phyloP scores from a whole-genome alignment of 495 filamentous ascomycete genomes.

The Lasiosphaeriaceae sp. region DNA sequence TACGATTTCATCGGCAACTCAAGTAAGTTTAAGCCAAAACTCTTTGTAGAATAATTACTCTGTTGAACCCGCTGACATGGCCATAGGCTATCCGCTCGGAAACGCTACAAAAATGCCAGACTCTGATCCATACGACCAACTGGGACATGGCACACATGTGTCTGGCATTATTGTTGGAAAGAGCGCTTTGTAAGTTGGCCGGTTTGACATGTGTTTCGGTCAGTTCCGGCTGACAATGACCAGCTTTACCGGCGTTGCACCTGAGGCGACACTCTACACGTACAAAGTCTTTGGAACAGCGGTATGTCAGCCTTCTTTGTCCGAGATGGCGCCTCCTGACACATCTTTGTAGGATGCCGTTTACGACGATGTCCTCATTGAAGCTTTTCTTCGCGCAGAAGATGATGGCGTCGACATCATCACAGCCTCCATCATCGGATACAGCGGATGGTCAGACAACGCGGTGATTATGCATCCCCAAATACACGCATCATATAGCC shows the following conservation, averaged over 20 bases:
- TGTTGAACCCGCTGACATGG: no score
- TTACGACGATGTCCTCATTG: slow-evolving; percentile 32
- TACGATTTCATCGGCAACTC: slow-evolving; percentile 34
- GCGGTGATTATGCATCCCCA: slow-evolving; percentile 19
- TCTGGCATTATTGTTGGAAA: slow-evolving; percentile 42
- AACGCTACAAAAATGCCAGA: not conserved
- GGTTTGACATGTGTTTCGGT: no score
- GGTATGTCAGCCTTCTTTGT: no score
- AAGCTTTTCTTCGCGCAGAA: slow-evolving; percentile 38
- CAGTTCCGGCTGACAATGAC: no score
- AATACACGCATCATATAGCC: slow-evolving; percentile 10
- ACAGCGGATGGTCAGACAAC: slow-evolving; percentile 32
- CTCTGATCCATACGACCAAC: not conserved
- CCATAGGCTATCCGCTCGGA: no score
- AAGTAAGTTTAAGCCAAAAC: no score
- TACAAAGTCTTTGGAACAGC: slow-evolving; percentile 38
- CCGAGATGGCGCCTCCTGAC: no score
- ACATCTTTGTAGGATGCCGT: slow-evolving; percentile 9
- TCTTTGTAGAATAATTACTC: no score
- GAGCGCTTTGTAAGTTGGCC: slow-evolving; percentile 5
- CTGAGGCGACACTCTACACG: slow-evolving; percentile 38
- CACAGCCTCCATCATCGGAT: slow-evolving; percentile 35
- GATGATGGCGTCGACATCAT: slow-evolving; percentile 41
- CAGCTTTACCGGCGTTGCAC: slow-evolving; percentile 43
- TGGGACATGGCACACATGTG: slow-evolving; percentile 40